Evolutionary conservation across 352 stramenopile genomes (phyloP).

Genomic region (Blastocystis sp.): DNA sequence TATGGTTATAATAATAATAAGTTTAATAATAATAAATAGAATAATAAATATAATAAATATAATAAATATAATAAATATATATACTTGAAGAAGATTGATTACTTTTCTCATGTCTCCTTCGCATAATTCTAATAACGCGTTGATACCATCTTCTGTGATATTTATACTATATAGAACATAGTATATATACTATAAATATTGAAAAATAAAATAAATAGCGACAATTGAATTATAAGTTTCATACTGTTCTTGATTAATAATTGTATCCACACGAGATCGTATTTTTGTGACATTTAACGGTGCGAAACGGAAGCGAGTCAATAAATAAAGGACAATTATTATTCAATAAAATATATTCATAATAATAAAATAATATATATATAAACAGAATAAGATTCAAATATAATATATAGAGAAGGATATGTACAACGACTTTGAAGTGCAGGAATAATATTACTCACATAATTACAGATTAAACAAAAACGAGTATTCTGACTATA

Average conservation of each 20-base stretch:
- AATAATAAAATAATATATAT: too few relatives aligned
- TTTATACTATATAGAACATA: conserved; percentile 47
- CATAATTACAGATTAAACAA: conserved; percentile 95
- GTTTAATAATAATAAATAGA: too few relatives aligned
- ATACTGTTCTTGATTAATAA: conserved; percentile 47
- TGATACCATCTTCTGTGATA: conserved; percentile 69
- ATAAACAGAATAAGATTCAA: too few relatives aligned
- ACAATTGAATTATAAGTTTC: too few relatives aligned
- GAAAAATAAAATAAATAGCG: too few relatives aligned
- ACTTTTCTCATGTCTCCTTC: conserved; percentile 77
- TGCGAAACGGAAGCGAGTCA: conserved; percentile 54
- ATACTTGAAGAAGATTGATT: conserved; percentile 71
- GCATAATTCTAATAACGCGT: conserved; percentile 64
- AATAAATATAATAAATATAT: too few relatives aligned
- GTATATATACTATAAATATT: background rate
- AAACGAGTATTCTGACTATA: conserved; percentile 90
- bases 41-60: too few relatives aligned
- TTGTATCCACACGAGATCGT: conserved; percentile 45
- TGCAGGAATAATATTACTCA: conserved; percentile 90
- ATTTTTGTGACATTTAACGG: conserved; percentile 51
- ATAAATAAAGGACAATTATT: too few relatives aligned
- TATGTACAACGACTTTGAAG: conserved; percentile 85
- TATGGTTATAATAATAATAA: background rate
- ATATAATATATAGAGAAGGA: too few relatives aligned
- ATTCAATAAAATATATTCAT: too few relatives aligned